These are phyloP conservation scores for Vachellia collinsii DNA, from an alignment of 306 rosid species.

Conservation along the genomic window DNA sequence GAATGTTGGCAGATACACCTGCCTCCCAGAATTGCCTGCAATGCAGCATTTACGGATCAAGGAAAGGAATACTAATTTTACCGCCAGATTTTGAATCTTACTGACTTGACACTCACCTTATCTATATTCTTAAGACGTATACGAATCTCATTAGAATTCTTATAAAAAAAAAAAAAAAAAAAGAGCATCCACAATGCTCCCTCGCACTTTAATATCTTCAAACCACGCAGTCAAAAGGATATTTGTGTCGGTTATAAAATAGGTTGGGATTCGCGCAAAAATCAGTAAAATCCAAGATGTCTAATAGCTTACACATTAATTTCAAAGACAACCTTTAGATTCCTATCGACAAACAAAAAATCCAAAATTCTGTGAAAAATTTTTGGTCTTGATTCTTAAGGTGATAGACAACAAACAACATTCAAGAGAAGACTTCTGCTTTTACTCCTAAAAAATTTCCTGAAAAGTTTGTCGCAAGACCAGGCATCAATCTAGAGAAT, in stretches of 20 bases:
- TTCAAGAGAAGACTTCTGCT: not conserved
- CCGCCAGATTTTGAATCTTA: not conserved
- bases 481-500: not conserved
- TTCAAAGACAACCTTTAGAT: not conserved
- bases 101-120: not conserved
- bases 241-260: not conserved
- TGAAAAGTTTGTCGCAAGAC: not conserved
- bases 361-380: not conserved
- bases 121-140: too few species aligned
- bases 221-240: not conserved
- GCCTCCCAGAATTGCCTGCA: conserved; percentile 9
- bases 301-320: not conserved
- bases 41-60: not conserved
- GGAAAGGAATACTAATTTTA: not conserved
- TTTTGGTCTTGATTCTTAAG: not conserved
- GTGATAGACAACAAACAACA: not conserved
- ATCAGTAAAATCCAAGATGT: not conserved
- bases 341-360: not conserved
- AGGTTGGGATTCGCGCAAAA: not conserved
- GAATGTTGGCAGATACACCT: conserved; percentile 5
- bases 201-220: not conserved
- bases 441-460: not conserved
- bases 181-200: not conserved
- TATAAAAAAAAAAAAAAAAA: not conserved
- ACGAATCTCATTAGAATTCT: not conserved